Evolutionary conservation across 306 rosid genomes (phyloP).

Genomic region (Cucurbita pepo): DNA sequence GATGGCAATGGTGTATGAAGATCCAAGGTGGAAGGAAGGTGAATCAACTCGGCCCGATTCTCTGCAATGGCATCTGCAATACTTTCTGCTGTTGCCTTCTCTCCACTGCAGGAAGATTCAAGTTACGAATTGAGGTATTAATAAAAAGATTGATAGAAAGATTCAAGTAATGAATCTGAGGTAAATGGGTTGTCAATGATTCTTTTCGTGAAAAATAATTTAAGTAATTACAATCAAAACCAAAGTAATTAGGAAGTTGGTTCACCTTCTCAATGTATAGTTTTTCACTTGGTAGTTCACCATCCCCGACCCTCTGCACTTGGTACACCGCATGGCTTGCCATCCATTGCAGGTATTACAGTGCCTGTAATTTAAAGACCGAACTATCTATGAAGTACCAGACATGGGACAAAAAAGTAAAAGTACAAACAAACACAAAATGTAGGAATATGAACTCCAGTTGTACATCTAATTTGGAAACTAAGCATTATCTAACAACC

Average conservation of each 20-base stretch:
- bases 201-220: not conserved
- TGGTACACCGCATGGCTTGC: constrained; percentile 80
- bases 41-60: constrained; percentile 77
- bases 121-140: not conserved
- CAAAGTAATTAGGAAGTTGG: not conserved
- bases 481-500: not conserved
- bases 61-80: constrained; percentile 74
- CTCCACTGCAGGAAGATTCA: constrained; percentile 51
- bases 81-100: constrained; percentile 72
- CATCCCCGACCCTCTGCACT: constrained; percentile 82
- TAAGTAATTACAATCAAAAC: not conserved
- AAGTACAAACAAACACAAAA: not conserved
- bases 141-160: not conserved
- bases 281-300: constrained; percentile 89
- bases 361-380: constrained; percentile 35
- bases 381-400: constrained; percentile 11
- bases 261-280: constrained; percentile 46
- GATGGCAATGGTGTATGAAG: constrained; percentile 58
- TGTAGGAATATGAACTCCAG: not conserved
- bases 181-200: not conserved
- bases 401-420: not conserved
- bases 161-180: not conserved
- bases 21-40: constrained; percentile 67
- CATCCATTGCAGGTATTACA: constrained; percentile 84
- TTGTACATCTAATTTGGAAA: not conserved